Evolutionary conservation across 2,329 filamentous ascomycete genomes (phyloP).

Genomic region (Stachybotrys chlorohalonatus): DNA sequence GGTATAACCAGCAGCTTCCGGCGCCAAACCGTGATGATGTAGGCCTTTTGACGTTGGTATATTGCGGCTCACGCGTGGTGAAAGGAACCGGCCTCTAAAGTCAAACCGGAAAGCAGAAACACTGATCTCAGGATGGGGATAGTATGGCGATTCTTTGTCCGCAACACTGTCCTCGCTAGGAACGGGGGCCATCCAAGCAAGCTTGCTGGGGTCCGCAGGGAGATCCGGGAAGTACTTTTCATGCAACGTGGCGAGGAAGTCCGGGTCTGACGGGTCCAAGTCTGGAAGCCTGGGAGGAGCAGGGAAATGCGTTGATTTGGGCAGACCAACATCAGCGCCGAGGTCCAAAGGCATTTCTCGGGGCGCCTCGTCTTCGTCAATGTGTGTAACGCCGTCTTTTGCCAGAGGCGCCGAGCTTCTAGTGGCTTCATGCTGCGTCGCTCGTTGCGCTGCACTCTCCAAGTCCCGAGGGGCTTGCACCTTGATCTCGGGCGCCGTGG

Average conservation of each 20-base stretch:
- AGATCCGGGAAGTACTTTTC: constrained; percentile 89
- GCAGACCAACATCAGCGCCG: constrained; percentile 29
- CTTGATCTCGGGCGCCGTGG: constrained; percentile 21
- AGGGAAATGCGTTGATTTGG: constrained; percentile 53
- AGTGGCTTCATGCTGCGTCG: neutral
- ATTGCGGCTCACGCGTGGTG: constrained; percentile 63
- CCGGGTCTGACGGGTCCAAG: constrained; percentile 72
- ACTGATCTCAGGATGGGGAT: constrained; percentile 65
- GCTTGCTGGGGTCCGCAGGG: constrained; percentile 71
- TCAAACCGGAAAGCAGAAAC: constrained; percentile 79
- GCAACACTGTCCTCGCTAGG: constrained; percentile 55
- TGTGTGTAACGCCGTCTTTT: constrained; percentile 7
- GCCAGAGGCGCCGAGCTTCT: neutral
- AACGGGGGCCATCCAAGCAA: constrained; percentile 81
- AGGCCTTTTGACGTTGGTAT: constrained; percentile 73
- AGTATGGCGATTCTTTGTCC: constrained; percentile 68
- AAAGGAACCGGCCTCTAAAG: constrained; percentile 71
- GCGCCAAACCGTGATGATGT: constrained; percentile 88
- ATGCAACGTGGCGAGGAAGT: constrained; percentile 80
- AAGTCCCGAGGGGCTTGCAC: constrained; percentile 6
- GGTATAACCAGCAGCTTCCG: constrained; percentile 91
- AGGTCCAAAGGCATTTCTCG: constrained; percentile 30
- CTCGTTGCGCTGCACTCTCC: constrained; percentile 17
- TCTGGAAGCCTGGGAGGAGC: constrained; percentile 48
- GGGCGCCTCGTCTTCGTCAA: constrained; percentile 33